Base-by-base conservation (phyloP, 208 protist genomes). In the Acanthamoeba sp. region DNA sequence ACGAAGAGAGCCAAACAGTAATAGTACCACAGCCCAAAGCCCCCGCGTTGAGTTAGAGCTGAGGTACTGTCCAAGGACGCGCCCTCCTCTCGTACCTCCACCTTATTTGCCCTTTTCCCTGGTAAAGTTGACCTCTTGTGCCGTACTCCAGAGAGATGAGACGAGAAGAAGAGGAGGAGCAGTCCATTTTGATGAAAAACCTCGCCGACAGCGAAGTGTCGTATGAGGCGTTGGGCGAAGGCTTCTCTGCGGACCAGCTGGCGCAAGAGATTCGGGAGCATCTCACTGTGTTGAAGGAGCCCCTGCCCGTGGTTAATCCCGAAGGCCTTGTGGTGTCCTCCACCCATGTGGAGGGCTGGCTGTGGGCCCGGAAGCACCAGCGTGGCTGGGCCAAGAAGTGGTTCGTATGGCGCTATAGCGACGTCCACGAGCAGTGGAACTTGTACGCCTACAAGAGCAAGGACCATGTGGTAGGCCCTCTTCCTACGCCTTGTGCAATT, bases 361-460 rank as follows among this genome's bases (percentile, higher is more conserved):
- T 80, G 34, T 80, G 71, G 71, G 0, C 2, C 7, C 71, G 48
- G 38, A 80, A 80, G 71, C 10, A 20, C 71, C 9, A 48, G 4
- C 20, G 29, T 18, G 38, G n/a, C 16, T 80, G 71, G 71, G 48
- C 42, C 16, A 80, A 48, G 71, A 80, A 36, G 71, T 80, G 71
- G 71, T 38, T 80, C 36, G 36, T 48, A 7, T 80, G 71, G 71
- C n/a, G 71, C 34, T 80, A 80, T 36, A 80, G 71, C 71, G 71
- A 80, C 36, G 36, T 80, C 1, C 71, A 80, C 36, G 34, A 80
- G n/a, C 71, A 80, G 38, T 80, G 71, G 71, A 80, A 80, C 36
- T 18, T 80, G 16, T 80, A 80, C 71, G 0, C 7, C 71, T 80
- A 45, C 36, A 80, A 80, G 71, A 80, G 38, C 71, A 4, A 1